These are phyloP conservation scores for Cynara cardunculus DNA, from an alignment of 129 eudicot species.

Conservation along the genomic window DNA sequence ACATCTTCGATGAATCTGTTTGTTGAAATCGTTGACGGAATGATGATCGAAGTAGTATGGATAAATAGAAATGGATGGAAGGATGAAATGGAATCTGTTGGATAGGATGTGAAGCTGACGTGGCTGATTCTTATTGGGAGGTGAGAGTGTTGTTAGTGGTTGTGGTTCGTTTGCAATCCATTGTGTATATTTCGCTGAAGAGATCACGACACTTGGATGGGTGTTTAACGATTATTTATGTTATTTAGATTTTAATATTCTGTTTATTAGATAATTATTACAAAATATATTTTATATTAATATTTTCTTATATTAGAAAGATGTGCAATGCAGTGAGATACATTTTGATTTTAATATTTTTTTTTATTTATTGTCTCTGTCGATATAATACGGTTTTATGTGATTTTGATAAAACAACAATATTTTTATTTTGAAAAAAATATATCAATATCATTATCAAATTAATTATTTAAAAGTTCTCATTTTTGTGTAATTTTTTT, in stretches of 20 bases:
- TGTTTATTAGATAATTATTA: background rate
- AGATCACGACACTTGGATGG: constrained; percentile 5
- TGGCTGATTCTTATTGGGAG: constrained; percentile 24
- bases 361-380: too few relatives aligned
- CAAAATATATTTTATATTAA: too few relatives aligned
- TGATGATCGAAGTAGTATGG: constrained; percentile 1
- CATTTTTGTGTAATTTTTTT: too few relatives aligned
- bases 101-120: constrained; percentile 37
- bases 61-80: constrained; percentile 25
- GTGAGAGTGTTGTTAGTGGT: constrained; percentile 22
- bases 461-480: too few relatives aligned
- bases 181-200: background rate
- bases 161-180: constrained; percentile 25
- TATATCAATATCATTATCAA: too few relatives aligned
- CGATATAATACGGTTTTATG: too few relatives aligned
- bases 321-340: too few relatives aligned
- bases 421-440: too few relatives aligned
- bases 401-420: too few relatives aligned
- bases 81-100: constrained; percentile 20
- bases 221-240: background rate
- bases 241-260: background rate
- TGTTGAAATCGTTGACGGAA: background rate
- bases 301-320: too few relatives aligned
- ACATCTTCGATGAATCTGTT: constrained; percentile 8
- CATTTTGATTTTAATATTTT: too few relatives aligned